A percentile compares a stretch with the other conserved stretches of the same genome.
phyloP scores from a whole-genome alignment of 2,329 filamentous ascomycete genomes.

The Fusarium proliferatum region DNA sequence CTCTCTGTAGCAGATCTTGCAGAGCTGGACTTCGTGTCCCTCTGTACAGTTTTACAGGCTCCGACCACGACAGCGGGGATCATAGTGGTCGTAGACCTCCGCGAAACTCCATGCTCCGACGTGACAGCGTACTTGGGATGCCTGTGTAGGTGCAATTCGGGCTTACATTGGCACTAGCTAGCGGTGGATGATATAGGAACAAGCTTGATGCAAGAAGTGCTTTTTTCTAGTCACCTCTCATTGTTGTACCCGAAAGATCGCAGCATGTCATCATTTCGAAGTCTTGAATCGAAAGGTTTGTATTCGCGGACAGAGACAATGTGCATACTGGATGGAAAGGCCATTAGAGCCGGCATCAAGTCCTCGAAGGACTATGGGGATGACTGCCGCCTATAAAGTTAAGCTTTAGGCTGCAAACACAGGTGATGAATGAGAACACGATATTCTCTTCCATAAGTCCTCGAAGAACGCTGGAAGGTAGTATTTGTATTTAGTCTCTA shows the following conservation, averaged over 20 bases:
- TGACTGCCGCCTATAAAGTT: too few species aligned
- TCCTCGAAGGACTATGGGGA: background rate
- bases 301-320: background rate
- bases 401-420: too few species aligned
- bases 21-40: background rate
- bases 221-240: background rate
- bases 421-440: too few species aligned
- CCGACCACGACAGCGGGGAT: too few species aligned
- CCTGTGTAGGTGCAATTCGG: accelerated
- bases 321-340: accelerated
- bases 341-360: background rate
- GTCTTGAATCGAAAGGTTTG: background rate
- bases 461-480: background rate
- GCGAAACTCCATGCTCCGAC: background rate
- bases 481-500: accelerated
- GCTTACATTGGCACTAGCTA: accelerated
- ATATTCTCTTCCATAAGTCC: too few species aligned
- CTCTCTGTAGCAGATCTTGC: background rate
- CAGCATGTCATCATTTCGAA: too few species aligned
- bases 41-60: too few species aligned
- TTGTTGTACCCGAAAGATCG: too few species aligned
- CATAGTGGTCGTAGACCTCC: background rate
- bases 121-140: background rate
- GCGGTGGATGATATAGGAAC: too few species aligned
- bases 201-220: too few species aligned